These are phyloP conservation scores for Inosperma sp. DNA, from an alignment of 768 basidiomycete species.

Conservation along the genomic window DNA sequence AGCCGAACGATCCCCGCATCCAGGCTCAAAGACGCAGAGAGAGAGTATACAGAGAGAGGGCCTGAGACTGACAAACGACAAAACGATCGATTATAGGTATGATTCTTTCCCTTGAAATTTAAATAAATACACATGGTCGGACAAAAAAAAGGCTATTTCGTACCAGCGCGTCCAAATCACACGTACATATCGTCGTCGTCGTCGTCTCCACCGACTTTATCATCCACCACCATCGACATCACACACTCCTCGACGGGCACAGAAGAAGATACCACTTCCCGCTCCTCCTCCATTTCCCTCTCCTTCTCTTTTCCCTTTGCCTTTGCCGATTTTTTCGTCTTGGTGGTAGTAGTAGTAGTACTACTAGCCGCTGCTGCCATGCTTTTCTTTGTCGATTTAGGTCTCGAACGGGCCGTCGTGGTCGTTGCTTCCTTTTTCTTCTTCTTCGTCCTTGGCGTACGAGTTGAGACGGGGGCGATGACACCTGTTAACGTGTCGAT, in stretches of 20 bases:
- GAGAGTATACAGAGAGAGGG: no score
- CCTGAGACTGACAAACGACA: no score
- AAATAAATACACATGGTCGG: not conserved
- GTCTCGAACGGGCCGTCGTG: not conserved
- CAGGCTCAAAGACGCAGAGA: no score
- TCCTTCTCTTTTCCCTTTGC: slow-evolving; percentile 16
- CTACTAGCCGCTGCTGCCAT: not conserved
- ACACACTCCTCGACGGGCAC: not conserved
- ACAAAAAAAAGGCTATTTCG: not conserved
- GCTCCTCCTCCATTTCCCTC: slow-evolving; percentile 9
- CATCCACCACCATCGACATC: not conserved
- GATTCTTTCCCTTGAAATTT: no score
- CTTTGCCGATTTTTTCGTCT: slow-evolving; percentile 11
- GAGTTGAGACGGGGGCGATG: slow-evolving; percentile 17
- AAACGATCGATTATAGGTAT: no score
- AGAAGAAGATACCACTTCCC: not conserved
- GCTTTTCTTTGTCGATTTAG: slow-evolving; percentile 1
- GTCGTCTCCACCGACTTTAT: not conserved
- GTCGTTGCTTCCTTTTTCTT: not conserved
- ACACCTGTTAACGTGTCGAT: slow-evolving; percentile 28
- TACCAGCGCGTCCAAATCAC: not conserved
- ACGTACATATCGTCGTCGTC: not conserved
- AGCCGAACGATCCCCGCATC: no score
- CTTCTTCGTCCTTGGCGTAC: slow-evolving; percentile 18
- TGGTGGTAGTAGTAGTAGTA: no score